phyloP scores from a whole-genome alignment of 768 basidiomycete species.

The Leccinum arenicola region DNA sequence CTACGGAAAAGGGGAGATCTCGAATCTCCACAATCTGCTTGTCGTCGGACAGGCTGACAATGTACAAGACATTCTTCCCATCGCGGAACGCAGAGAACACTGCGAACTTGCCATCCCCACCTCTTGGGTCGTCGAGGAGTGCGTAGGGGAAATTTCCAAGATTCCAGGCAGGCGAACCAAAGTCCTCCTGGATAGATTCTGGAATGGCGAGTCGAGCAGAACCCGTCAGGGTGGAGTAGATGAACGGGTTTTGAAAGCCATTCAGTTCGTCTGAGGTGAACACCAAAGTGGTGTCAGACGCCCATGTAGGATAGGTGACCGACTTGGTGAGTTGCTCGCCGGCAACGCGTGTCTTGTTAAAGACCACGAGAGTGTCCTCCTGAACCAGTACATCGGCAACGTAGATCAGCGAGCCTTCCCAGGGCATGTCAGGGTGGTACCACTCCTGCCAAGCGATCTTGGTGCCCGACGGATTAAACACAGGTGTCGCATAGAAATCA shows the following conservation, averaged over 20 bases:
- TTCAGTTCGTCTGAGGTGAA: slow-evolving; percentile 60
- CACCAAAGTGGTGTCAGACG: slow-evolving; percentile 50
- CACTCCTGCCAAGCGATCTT: slow-evolving; percentile 65
- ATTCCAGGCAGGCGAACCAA: slow-evolving; percentile 53
- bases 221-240: slow-evolving; percentile 38
- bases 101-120: slow-evolving; percentile 20
- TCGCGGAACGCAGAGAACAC: slow-evolving; percentile 33
- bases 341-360: slow-evolving; percentile 48
- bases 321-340: slow-evolving; percentile 50
- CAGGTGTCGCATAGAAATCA: slow-evolving; percentile 68
- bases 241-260: slow-evolving; percentile 70
- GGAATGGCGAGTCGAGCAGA: slow-evolving; percentile 32
- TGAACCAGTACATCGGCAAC: slow-evolving; percentile 43
- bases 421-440: slow-evolving; percentile 71
- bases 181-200: slow-evolving; percentile 49
- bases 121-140: slow-evolving; percentile 34
- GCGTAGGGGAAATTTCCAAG: slow-evolving; percentile 50
- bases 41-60: slow-evolving; percentile 25
- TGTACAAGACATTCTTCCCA: slow-evolving; percentile 36
- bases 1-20: slow-evolving; percentile 34
- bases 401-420: slow-evolving; percentile 60
- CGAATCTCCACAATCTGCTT: slow-evolving; percentile 24
- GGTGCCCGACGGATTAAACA: slow-evolving; percentile 58
- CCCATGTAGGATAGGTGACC: slow-evolving; percentile 61
- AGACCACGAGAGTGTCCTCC: slow-evolving; percentile 27